Evolutionary conservation across 306 rosid species (phyloP).

Genomic region (Astragalus membranaceus): DNA sequence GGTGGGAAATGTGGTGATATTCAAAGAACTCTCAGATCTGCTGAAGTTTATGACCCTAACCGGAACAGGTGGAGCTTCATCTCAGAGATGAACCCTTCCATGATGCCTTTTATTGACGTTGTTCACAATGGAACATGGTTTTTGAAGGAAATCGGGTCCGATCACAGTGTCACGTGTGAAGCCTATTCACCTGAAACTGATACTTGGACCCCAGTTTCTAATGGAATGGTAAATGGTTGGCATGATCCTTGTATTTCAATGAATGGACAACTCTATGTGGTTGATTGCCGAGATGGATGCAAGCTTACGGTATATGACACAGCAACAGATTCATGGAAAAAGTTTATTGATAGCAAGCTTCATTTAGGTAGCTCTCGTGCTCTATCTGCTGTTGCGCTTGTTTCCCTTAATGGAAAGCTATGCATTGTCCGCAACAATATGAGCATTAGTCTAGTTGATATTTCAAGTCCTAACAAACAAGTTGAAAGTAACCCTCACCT

Average conservation of each 20-base stretch:
- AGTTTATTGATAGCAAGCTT: slow-evolving; percentile 76
- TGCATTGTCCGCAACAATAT: slow-evolving; percentile 87
- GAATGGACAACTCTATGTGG: slow-evolving; percentile 75
- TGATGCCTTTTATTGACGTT: slow-evolving; percentile 85
- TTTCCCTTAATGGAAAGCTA: slow-evolving; percentile 81
- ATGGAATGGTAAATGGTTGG: slow-evolving; percentile 86
- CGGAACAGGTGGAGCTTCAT: slow-evolving; percentile 76
- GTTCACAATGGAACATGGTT: slow-evolving; percentile 87
- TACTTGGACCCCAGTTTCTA: slow-evolving; percentile 67
- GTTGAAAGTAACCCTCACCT: slow-evolving; percentile 67
- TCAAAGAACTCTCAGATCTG: slow-evolving; percentile 77
- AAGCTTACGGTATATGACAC: slow-evolving; percentile 73
- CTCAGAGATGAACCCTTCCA: slow-evolving; percentile 80
- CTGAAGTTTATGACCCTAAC: slow-evolving; percentile 89
- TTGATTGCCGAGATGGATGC: slow-evolving; percentile 77
- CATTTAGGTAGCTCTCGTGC: slow-evolving; percentile 82
- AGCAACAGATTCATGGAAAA: slow-evolving; percentile 75
- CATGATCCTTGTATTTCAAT: slow-evolving; percentile 77
- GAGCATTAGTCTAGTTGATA: slow-evolving; percentile 88
- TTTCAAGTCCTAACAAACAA: slow-evolving; percentile 52
- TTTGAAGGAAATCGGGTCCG: slow-evolving; percentile 73
- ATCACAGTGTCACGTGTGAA: slow-evolving; percentile 73
- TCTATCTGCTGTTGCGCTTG: slow-evolving; percentile 82
- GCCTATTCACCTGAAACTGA: slow-evolving; percentile 81
- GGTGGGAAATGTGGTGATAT: slow-evolving; percentile 91